Evolutionary conservation across 768 basidiomycete species (phyloP).

Genomic region (Boletales sp.): DNA sequence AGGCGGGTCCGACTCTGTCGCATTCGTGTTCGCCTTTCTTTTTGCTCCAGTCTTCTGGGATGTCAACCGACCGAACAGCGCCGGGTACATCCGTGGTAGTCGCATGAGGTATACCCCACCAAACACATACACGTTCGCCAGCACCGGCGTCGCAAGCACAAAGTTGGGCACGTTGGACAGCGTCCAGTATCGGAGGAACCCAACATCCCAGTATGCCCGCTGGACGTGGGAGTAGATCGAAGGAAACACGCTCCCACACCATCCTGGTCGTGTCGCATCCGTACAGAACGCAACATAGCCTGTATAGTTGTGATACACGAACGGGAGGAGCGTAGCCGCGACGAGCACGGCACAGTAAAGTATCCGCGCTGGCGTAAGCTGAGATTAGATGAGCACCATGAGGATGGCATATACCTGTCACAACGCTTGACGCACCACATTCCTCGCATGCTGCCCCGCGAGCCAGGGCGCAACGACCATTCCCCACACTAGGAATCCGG

Average conservation of each 20-base stretch:
- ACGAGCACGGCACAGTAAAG: constrained; percentile 40
- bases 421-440: constrained; percentile 15
- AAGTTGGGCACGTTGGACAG: constrained; percentile 84
- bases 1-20: not conserved
- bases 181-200: constrained; percentile 87
- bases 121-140: constrained; percentile 44
- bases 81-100: constrained; percentile 3
- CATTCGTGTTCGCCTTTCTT: not conserved
- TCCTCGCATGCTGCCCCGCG: constrained; percentile 20
- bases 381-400: not conserved
- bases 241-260: constrained; percentile 65
- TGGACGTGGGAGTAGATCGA: constrained; percentile 84
- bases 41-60: too few relatives aligned
- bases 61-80: not conserved
- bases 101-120: constrained; percentile 22
- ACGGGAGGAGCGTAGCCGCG: constrained; percentile 55
- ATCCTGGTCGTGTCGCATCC: constrained; percentile 33
- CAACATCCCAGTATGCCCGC: constrained; percentile 79
- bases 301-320: constrained; percentile 63
- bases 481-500: constrained; percentile 80
- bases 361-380: constrained; percentile 35
- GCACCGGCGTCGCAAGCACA: constrained; percentile 68
- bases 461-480: constrained; percentile 51
- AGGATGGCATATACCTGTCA: not conserved
- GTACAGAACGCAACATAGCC: constrained; percentile 71